Base-by-base conservation (phyloP, 208 protist species). In the Trypanosoma conorhini region DNA sequence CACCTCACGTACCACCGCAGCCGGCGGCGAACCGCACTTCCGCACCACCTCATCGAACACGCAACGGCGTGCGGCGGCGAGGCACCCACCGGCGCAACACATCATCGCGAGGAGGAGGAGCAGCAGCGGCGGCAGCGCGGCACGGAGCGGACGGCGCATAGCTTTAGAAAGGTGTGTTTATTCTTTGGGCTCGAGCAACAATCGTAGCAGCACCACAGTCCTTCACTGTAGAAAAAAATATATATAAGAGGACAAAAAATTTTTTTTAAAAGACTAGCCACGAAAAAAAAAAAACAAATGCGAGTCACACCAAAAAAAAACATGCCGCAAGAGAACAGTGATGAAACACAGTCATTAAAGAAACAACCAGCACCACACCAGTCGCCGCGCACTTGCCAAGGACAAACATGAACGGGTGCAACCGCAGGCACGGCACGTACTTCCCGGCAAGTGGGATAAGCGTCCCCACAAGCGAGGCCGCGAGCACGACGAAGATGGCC, bases 331-430 rank as follows among this genome's bases (percentile, higher is more conserved):
- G n/a, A n/a, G n/a, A n/a, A n/a, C n/a, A n/a, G n/a, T n/a, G n/a
- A n/a, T n/a, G n/a, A n/a, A n/a, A n/a, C 71, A 91, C 82, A 81
- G 87, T 80, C 50, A 91, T 77, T 3, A 82, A 65, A 5, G 86
- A 74, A 17, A 91, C 86, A 9, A 69, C 60, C 8, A 91, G 59
- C 31, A 91, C 63, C 3, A 91, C 86, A 21, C 86, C 86, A 30
- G 77, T 81, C 1, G 83, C 71, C 2, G 81, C 55, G 30, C 80
- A 77, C 74, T 91, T 91, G 46, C 83, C 83, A 9, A 88, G 35
- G 0, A 80, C 62, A 54, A 84, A 79, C 17, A 66, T 63, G 61
- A 82, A 91, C 5, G 79, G 77, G 0, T 67, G 72, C 30, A 83
- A 19, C 9, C 62, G 77, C 21, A 88, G 76, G 1, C 46, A 40